phyloP scores from a whole-genome alignment of 495 filamentous ascomycete genomes.

The Annulohypoxylon stygium region DNA sequence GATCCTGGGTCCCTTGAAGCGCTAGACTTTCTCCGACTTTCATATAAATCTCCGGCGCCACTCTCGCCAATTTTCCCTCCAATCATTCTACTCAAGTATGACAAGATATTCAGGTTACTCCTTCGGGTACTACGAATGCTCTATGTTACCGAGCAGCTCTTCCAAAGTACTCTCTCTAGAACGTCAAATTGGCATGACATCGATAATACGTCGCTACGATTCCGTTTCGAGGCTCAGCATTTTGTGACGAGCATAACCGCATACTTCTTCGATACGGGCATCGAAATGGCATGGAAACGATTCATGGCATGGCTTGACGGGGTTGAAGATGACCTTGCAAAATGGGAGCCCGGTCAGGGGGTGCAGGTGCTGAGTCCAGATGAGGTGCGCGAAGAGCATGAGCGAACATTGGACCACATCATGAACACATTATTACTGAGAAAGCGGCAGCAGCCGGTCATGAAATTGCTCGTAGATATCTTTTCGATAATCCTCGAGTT shows the following conservation, averaged over 20 bases:
- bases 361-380: conserved; percentile 68
- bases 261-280: conserved; percentile 83
- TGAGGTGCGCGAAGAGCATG: conserved; percentile 76
- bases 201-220: conserved; percentile 66
- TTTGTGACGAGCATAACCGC: conserved; percentile 76
- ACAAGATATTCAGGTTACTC: conserved; percentile 82
- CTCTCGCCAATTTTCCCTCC: conserved; percentile 80
- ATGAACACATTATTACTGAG: conserved; percentile 79
- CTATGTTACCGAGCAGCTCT: conserved; percentile 78
- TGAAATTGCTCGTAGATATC: conserved; percentile 81
- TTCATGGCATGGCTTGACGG: conserved; percentile 75
- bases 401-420: conserved; percentile 81
- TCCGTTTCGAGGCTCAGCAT: conserved; percentile 81
- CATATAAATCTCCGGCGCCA: conserved; percentile 82
- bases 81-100: conserved; percentile 78
- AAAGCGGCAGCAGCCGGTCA: conserved; percentile 75
- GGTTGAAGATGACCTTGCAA: conserved; percentile 67
- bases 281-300: conserved; percentile 75
- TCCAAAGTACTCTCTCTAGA: conserved; percentile 67
- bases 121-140: conserved; percentile 84
- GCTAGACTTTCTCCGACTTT: conserved; percentile 88
- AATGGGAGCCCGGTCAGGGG: conserved; percentile 44
- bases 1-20: conserved; percentile 85
- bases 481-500: conserved; percentile 80
- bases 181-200: conserved; percentile 46